Evolutionary conservation across 1,284 basidiomycete genomes (phyloP), one percentile per base, ranked within the genome.

Genomic region (Marasmius oreades): DNA sequence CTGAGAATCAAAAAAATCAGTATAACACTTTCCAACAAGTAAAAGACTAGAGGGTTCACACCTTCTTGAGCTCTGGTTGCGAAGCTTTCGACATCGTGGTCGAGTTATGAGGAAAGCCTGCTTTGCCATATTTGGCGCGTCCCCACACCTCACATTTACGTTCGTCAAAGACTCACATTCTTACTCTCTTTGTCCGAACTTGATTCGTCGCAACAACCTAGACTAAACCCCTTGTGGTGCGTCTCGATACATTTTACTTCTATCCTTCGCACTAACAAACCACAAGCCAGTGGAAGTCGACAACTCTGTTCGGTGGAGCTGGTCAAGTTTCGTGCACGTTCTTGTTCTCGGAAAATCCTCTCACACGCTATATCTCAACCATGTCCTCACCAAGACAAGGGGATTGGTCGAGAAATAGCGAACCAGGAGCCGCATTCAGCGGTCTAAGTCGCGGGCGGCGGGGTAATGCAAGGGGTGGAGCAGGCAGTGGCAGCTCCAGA

Each of bases 31-130:
- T 46, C 56, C 31, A 51, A 14, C 52, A 55, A 57, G 36, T 57
- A 31, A 55, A 14, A 53, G 52, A 43, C 24, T 34, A 59, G 14
- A 26, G 28, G n/a, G 28, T 33, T 18, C 61, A 22, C 6, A 93
- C 93, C 84, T 93, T 96, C 82, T 95, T 96, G 59, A 96, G 81
- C 71, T 96, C 93, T 59, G 93, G 93, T 73, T 95, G 92, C 43
- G 92, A 90, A 63, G 92, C 90, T 77, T 93, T 91, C 28, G 92
- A 93, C 92, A 94, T 94, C 70, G 62, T 70, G 62, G 65, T 65
- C 56, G 61, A 31, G 33, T 52, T 42, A 44, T 14, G 58, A 51
- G 37, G 28, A 51, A 52, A 20, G 37, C 23, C 34, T 46, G 51
- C 69, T 70, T 71, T 71, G 69, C 59, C 61, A 58, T 73, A 67